Evolutionary conservation across 768 basidiomycete species (phyloP).

Genomic region (Tephrocybe sp.): DNA sequence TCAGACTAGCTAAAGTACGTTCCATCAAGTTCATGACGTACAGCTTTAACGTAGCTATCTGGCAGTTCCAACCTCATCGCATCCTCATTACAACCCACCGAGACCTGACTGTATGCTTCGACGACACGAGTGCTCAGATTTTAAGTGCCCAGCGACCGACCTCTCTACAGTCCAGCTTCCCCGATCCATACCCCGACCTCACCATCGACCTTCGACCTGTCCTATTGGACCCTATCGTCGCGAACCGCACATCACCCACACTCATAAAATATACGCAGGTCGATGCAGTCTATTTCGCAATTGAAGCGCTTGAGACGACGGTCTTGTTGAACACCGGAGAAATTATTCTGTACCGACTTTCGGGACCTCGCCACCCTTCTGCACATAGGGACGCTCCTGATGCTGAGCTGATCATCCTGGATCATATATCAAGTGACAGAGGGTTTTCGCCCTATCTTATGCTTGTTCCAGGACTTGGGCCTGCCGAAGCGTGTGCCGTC

Average conservation of each 20-base stretch:
- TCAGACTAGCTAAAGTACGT: constrained; percentile 57
- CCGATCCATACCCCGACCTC: constrained; percentile 59
- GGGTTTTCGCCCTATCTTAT: constrained; percentile 63
- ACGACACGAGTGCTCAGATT: constrained; percentile 73
- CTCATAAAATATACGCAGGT: constrained; percentile 34
- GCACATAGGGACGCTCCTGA: constrained; percentile 30
- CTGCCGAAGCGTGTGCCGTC: constrained; percentile 55
- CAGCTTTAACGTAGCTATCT: neutral
- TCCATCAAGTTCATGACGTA: neutral
- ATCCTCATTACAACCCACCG: constrained; percentile 63
- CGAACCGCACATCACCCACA: constrained; percentile 24
- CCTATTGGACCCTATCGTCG: constrained; percentile 44
- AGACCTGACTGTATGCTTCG: constrained; percentile 68
- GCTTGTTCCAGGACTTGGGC: constrained; percentile 47
- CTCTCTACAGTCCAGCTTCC: constrained; percentile 63
- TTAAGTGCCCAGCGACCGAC: constrained; percentile 45
- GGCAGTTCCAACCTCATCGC: constrained; percentile 64
- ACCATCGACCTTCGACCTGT: constrained; percentile 56
- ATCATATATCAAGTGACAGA: constrained; percentile 41
- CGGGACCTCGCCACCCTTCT: constrained; percentile 18
- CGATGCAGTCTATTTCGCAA: constrained; percentile 46
- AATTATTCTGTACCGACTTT: constrained; percentile 49
- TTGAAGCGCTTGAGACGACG: constrained; percentile 57
- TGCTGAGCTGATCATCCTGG: constrained; percentile 52
- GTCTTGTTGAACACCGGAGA: constrained; percentile 57